Evolutionary conservation across 129 eudicot species (phyloP), one percentile per base, ranked within the genome.

Genomic region (Logfia minima): DNA sequence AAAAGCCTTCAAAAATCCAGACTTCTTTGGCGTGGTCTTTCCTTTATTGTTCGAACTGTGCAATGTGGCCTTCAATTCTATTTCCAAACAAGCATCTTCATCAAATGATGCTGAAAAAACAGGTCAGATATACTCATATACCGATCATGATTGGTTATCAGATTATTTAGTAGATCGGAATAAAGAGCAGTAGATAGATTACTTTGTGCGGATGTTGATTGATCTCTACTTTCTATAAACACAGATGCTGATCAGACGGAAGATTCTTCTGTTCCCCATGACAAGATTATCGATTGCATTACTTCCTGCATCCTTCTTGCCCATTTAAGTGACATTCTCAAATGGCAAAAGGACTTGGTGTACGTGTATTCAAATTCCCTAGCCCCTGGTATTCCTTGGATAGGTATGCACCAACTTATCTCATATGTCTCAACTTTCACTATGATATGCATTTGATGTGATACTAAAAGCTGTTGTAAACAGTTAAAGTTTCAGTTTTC

Each of bases 401-500:
- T 85, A 66, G 98, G 97, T 94, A 79, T 66, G 72, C 26, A 10
- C 22, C n/a, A 22, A 39, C 19, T 68, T 64, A 7, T 41, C 19
- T 41, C 2, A 56, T 39, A 28, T 24, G 17, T 26, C 16, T 21
- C 63, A 45, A 61, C 8, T 72, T 64, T 34, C 6, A 28, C 73
- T 16, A 53, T 26, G 6, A 7, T 26, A 51, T 35, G 45, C 24
- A 35, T 81, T 80, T 56, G 48, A 77, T 59, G 18, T 52, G 4
- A 77, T 26, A 66, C 37, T 78, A n/a, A 68, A 43, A 65, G 37
- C 70, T 72, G 35, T 43, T 48, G 71, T 78, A 37, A 69, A 79
- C 98, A 94, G 98, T 91, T 60, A 91, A 94, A 87, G 77, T 91
- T 83, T 81, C 97, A 8, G 96, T 81, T 7, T 91, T 94, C 77